Evolutionary conservation across 2,329 filamentous ascomycete genomes (phyloP), one percentile per base, ranked within the genome.

Genomic region (Raffaelea arxii): DNA sequence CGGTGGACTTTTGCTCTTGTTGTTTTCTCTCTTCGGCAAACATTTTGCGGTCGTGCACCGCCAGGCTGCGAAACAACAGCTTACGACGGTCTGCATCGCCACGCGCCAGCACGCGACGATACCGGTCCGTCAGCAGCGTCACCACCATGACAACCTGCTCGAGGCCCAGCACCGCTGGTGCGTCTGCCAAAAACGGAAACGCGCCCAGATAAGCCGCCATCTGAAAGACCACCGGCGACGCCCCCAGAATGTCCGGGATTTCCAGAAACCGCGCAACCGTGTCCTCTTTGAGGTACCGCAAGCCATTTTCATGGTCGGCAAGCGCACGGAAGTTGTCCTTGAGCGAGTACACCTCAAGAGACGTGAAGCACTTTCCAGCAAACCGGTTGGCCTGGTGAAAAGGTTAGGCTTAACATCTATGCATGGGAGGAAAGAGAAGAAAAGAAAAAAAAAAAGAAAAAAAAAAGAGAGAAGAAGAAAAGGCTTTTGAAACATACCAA

Each of bases 101-200:
- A 49, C 70, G 72, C 46, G 73, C 72, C 30, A 88, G 60, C 7
- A 86, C 80, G 24, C 74, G 72, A 41, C 71, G 72, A 59, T 85
- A 84, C 49, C 84, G 71, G 55, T 84, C 79, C 2, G 84, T 87
- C 67, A 87, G 72, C 51, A 89, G 77, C 2, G 81, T 79, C 41
- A 88, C 72, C 2, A 84, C 81, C 66, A 86, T 84, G 48, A 88
- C 71, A 62, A 87, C 66, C 55, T 82, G 79, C 50, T 85, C 78
- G 38, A 84, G 74, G 9, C 82, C 80, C 42, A 89, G 63, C 3
- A 86, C 79, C 3, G 74, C 80, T 0, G 84, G 84, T 0, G 82
- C 83, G 56, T 86, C 78, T 44, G 77, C 72, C 3, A 84, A 69
- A 53, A 87, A 87, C 0, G 84, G 84, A 49, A 89, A 88, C 1